A percentile compares a stretch with the other conserved stretches of the same genome.
phyloP scores from a whole-genome alignment of 164 flowering plant genomes.

The Echeveria elegans region DNA sequence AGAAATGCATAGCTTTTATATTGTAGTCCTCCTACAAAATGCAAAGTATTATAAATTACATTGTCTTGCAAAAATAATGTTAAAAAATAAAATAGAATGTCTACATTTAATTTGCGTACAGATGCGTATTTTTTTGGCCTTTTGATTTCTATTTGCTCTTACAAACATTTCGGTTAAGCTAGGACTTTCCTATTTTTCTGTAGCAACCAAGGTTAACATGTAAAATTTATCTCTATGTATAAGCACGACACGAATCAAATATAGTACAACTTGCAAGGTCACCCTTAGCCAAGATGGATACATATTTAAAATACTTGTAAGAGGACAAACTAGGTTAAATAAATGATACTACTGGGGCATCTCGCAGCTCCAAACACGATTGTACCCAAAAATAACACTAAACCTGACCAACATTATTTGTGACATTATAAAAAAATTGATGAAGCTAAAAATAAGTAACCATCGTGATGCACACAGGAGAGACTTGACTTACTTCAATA shows the following conservation, averaged over 20 bases:
- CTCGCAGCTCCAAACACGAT: neutral
- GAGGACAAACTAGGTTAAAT: neutral
- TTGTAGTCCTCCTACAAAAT: too few species aligned
- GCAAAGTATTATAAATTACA: too few species aligned
- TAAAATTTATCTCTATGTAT: neutral
- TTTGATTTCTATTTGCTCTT: neutral
- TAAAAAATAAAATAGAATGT: too few species aligned
- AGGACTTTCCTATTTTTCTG: neutral
- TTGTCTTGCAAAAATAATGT: too few species aligned
- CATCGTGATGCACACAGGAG: neutral
- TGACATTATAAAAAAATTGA: neutral
- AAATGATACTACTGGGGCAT: neutral
- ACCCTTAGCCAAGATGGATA: neutral
- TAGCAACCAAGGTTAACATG: neutral
- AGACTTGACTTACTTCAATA: neutral
- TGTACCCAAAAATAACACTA: neutral
- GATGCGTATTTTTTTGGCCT: neutral
- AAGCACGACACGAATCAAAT: neutral
- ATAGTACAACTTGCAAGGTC: neutral
- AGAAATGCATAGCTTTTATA: too few species aligned
- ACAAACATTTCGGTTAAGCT: neutral
- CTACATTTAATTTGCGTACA: neutral
- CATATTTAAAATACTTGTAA: neutral
- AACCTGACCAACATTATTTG: too few species aligned
- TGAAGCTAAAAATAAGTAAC: neutral